These are phyloP conservation scores for Naganishia sp. DNA, from an alignment of 1,284 basidiomycete genomes.

Conservation along the genomic window DNA sequence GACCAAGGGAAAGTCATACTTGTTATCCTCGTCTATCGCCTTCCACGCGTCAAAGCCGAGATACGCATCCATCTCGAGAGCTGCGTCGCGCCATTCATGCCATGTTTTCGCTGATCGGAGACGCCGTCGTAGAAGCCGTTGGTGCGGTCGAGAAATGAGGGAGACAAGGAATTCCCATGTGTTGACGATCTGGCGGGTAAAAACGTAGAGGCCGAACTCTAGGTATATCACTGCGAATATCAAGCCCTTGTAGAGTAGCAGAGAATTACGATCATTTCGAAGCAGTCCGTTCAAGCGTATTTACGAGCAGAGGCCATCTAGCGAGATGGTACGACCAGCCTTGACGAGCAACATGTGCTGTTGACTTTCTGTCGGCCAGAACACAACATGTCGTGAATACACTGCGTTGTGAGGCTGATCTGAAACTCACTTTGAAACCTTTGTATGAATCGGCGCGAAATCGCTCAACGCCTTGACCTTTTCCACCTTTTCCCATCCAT, in stretches of 20 bases:
- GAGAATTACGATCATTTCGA: not conserved
- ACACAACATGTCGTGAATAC: not conserved
- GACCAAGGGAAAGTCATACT: slow-evolving; percentile 84
- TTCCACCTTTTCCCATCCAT: slow-evolving; percentile 56
- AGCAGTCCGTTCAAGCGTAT: slow-evolving; percentile 39
- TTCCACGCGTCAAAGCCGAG: slow-evolving; percentile 89
- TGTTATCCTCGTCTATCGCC: slow-evolving; percentile 73
- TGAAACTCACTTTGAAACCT: slow-evolving; percentile 57
- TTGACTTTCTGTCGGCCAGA: slow-evolving; percentile 6
- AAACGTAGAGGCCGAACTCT: slow-evolving; percentile 83
- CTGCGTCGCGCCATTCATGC: slow-evolving; percentile 76
- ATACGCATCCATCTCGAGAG: slow-evolving; percentile 74
- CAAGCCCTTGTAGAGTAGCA: slow-evolving; percentile 60
- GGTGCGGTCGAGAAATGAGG: slow-evolving; percentile 17
- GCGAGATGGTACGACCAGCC: slow-evolving; percentile 67
- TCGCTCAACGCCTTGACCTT: slow-evolving; percentile 87
- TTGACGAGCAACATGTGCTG: slow-evolving; percentile 15
- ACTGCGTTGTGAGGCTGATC: too few relatives aligned
- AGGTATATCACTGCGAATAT: slow-evolving; percentile 81
- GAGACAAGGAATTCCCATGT: slow-evolving; percentile 82
- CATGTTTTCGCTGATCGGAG: slow-evolving; percentile 75
- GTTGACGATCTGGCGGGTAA: slow-evolving; percentile 88
- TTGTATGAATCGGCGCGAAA: slow-evolving; percentile 86
- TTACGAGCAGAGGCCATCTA: slow-evolving; percentile 84
- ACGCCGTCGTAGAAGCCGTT: slow-evolving; percentile 62